Percentiles rank a stretch among this genome's conserved stretches.
Conservation (phyloP, 805 yeast species). For the Pichia pseudocactophila region DNA sequence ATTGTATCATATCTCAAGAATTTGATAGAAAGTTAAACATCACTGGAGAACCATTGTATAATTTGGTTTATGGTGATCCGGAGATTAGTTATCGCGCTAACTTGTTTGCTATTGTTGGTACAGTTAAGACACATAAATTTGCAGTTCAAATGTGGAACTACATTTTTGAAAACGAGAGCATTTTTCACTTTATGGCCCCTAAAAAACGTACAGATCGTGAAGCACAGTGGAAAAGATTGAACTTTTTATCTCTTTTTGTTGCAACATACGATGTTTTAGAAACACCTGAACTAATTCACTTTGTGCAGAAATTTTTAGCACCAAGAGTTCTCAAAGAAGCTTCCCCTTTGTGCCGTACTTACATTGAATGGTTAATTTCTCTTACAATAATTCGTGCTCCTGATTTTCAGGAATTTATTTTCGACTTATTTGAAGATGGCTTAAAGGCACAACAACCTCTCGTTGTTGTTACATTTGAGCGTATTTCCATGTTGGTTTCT, state of each 20-base stretch:
- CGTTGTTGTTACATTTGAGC: conserved; percentile 51
- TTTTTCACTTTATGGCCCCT: conserved; percentile 39
- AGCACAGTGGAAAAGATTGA: conserved; percentile 61
- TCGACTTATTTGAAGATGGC: conserved; percentile 22
- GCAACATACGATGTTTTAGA: conserved; percentile 32
- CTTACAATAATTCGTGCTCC: conserved; percentile 31
- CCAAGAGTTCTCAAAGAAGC: conserved; percentile 49
- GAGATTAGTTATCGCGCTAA: conserved; percentile 49
- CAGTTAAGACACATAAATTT: conserved; percentile 24
- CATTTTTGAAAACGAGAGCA: conserved; percentile 30
- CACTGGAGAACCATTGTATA: conserved; percentile 33
- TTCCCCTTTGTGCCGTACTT: conserved; percentile 67
- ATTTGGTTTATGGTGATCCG: conserved; percentile 42
- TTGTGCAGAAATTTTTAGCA: conserved; percentile 24
- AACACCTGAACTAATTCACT: conserved; percentile 14
- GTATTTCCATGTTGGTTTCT: conserved; percentile 49
- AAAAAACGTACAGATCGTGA: conserved; percentile 52
- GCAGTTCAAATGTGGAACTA: conserved; percentile 27
- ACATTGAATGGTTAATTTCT: conserved; percentile 72
- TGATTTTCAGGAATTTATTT: conserved; percentile 14
- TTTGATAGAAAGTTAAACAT: conserved; percentile 39
- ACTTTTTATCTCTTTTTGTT: conserved; percentile 44
- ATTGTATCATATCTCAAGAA: conserved; percentile 42
- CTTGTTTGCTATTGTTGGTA: conserved; percentile 38
- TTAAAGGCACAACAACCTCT: conserved; percentile 37